Percentiles rank a stretch among this genome's conserved stretches.
These are phyloP conservation scores for Phoma sp. DNA, from an alignment of 2,329 filamentous ascomycete species.

Conservation along the genomic window DNA sequence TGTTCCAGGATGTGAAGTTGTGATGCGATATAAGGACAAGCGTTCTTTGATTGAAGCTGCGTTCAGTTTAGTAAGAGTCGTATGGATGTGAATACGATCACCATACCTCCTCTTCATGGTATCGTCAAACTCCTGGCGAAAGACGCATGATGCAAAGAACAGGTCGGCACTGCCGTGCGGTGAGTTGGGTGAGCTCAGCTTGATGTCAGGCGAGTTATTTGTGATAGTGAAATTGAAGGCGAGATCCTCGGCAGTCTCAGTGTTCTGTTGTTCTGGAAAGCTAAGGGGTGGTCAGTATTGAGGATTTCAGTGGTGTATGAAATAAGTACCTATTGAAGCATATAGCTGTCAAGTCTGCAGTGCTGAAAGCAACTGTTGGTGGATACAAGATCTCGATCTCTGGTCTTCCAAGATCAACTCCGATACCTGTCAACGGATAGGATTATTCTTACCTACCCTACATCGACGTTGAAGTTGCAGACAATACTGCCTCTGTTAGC, in stretches of 20 bases:
- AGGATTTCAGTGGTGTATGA: background rate
- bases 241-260: constrained; percentile 49
- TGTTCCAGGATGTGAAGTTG: constrained; percentile 49
- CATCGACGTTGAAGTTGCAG: constrained; percentile 55
- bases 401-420: constrained; percentile 37
- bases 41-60: constrained; percentile 53
- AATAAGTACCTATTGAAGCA: constrained; percentile 51
- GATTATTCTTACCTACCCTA: constrained; percentile 42
- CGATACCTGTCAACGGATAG: constrained; percentile 4
- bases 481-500: constrained; percentile 44
- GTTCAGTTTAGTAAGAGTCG: no score
- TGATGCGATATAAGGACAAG: constrained; percentile 52
- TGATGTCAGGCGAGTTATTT: constrained; percentile 65
- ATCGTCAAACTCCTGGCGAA: constrained; percentile 52
- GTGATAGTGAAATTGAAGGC: constrained; percentile 51
- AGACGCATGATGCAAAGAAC: constrained; percentile 49
- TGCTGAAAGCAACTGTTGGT: constrained; percentile 47
- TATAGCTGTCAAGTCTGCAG: constrained; percentile 50
- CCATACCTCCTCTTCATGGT: constrained; percentile 53
- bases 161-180: constrained; percentile 49
- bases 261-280: constrained; percentile 54
- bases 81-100: no score
- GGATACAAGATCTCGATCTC: constrained; percentile 54
- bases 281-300: constrained; percentile 30
- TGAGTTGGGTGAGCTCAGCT: constrained; percentile 46